Evolutionary conservation across 2,329 filamentous ascomycete genomes (phyloP).

Genomic region (Xylaria sp.): DNA sequence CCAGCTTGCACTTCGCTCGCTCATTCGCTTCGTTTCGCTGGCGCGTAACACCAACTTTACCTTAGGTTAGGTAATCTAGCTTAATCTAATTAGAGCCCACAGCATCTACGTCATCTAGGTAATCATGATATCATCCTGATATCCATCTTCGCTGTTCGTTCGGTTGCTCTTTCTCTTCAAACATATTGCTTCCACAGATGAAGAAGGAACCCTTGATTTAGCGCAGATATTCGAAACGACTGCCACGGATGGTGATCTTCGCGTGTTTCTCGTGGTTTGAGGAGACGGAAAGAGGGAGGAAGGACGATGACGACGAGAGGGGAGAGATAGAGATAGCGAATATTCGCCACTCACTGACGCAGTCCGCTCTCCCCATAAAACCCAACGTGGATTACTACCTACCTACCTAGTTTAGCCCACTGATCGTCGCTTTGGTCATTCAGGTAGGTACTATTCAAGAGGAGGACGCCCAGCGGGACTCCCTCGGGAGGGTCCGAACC

Average conservation of each 20-base stretch:
- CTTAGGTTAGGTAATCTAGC: not conserved
- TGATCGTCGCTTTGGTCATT: no score
- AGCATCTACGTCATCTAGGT: not conserved
- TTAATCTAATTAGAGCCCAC: not conserved
- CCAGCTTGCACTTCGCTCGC: no score
- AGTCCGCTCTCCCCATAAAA: no score
- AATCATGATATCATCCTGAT: not conserved
- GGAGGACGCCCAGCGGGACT: no score
- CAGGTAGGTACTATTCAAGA: no score
- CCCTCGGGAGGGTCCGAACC: no score
- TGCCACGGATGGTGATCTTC: not conserved
- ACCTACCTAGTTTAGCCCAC: no score
- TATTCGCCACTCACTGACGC: no score
- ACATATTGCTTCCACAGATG: not conserved
- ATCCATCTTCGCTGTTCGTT: not conserved
- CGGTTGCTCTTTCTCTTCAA: not conserved
- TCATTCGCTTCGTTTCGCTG: not conserved
- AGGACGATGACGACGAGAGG: not conserved
- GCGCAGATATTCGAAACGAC: not conserved
- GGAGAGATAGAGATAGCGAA: not conserved
- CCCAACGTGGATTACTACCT: no score
- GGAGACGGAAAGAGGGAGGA: no score
- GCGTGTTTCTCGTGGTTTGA: no score
- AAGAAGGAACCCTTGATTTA: not conserved
- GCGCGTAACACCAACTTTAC: not conserved